A percentile compares a stretch with the other conserved stretches of the same genome.
These are phyloP conservation scores for Neurospora sp. DNA, from an alignment of 2,329 filamentous ascomycete species.

Conservation along the genomic window DNA sequence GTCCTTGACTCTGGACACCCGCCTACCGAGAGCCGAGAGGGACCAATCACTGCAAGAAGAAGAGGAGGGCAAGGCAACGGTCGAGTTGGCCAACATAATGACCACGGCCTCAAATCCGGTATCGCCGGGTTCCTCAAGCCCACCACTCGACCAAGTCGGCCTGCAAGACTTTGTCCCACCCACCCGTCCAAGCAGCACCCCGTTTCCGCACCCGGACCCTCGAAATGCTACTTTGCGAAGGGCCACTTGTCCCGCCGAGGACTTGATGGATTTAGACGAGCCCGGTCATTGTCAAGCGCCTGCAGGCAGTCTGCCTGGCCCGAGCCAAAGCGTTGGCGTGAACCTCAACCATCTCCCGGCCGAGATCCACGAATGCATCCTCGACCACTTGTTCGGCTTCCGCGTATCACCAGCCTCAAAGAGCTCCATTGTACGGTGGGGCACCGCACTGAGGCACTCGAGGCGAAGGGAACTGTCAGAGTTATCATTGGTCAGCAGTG, in stretches of 20 bases:
- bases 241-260: slow-evolving; percentile 27
- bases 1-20: slow-evolving; percentile 21
- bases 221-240: slow-evolving; percentile 34
- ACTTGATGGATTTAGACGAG: slow-evolving; percentile 14
- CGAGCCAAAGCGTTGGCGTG: slow-evolving; percentile 19
- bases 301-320: slow-evolving; percentile 19
- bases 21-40: slow-evolving; percentile 17
- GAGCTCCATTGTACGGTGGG: slow-evolving; percentile 51
- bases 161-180: slow-evolving; percentile 38
- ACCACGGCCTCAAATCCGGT: slow-evolving; percentile 43
- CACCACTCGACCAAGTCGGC: slow-evolving; percentile 38
- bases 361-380: slow-evolving; percentile 63
- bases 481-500: slow-evolving; percentile 49
- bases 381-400: slow-evolving; percentile 63
- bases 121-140: slow-evolving; percentile 43
- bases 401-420: slow-evolving; percentile 51
- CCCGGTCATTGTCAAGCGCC: slow-evolving; percentile 12
- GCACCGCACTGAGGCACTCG: slow-evolving; percentile 55
- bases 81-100: slow-evolving; percentile 36
- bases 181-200: slow-evolving; percentile 49
- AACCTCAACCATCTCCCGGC: slow-evolving; percentile 48
- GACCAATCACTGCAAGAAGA: slow-evolving; percentile 22
- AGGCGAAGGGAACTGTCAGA: slow-evolving; percentile 58
- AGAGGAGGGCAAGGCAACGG: slow-evolving; percentile 30
- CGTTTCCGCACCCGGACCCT: slow-evolving; percentile 46